Base-by-base conservation (phyloP, 1,284 basidiomycete genomes). In the Takashimella koratensis region DNA sequence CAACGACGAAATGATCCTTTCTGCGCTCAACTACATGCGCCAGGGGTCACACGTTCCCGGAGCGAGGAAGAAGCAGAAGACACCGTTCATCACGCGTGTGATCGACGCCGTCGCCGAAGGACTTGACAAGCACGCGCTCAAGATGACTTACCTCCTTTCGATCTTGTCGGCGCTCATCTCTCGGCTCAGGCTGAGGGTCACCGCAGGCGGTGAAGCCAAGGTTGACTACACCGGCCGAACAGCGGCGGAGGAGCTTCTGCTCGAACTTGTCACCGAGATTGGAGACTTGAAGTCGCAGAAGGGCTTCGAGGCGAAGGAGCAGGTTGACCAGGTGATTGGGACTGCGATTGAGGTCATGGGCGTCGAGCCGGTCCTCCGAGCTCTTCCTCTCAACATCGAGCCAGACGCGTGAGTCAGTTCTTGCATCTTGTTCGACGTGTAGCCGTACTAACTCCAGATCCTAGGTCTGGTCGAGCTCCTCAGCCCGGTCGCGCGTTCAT, bases 301-400 rank as follows among this genome's bases (percentile, higher is more conserved):
- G 73, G 84, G 81, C 4, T 98, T 98, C 67, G 93, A 97, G 74
- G 83, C 88, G 74, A 94, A 92, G 73, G 91, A 94, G 71, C 83
- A 84, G 45, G 92, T 87, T 22, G 96, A 99, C 73, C 79, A 79
- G 4, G 85, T 88, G 1, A 77, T 98, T 39, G 85, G 86, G 4
- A 83, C 84, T 25, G 90, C 92, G 1, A 88, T 97, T 81, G 83
- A 86, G 62, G 82, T 91, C 2, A 79, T 96, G 53, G 96, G 96
- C 0, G 93, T 96, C 4, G 83, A 87, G 56, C 83, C 85, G 2
- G 70, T 98, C 1, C 80, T 99, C 26, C 77, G 80, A 16, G 78
- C 81, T 11, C 79, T 98, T 27, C 96, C 96, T 1, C 80, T 98
- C 47, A 92, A 94, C 65, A 79, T 98, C 41, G 87, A 92, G 62